Evolutionary conservation across 2,329 filamentous ascomycete genomes (phyloP).

Genomic region (Aspergillus sp.): DNA sequence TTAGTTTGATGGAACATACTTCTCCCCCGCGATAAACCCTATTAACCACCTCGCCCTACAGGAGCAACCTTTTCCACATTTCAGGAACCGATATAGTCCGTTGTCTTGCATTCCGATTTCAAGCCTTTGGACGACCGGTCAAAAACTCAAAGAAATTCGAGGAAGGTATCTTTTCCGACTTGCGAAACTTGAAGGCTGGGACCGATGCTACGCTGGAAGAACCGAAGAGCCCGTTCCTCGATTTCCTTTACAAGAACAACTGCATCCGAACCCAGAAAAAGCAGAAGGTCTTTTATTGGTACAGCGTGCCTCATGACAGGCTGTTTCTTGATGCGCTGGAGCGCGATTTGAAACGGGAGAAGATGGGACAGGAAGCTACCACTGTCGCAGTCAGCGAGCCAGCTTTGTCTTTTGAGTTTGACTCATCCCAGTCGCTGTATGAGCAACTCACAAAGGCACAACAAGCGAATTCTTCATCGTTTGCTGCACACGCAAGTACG

Average conservation of each 20-base stretch:
- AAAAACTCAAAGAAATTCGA: slow-evolving; percentile 99
- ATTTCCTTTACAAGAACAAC: slow-evolving; percentile 99
- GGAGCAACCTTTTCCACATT: slow-evolving; percentile 99
- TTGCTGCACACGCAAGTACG: slow-evolving; percentile 74
- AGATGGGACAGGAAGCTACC: slow-evolving; percentile 98
- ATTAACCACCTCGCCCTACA: slow-evolving; percentile 33
- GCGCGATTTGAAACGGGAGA: slow-evolving; percentile 96
- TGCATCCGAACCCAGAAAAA: slow-evolving; percentile 99
- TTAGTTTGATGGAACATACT: slow-evolving; percentile 39
- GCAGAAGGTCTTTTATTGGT: slow-evolving; percentile 99
- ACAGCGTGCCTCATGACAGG: slow-evolving; percentile 95
- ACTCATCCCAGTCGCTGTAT: slow-evolving; percentile 97
- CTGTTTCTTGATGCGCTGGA: slow-evolving; percentile 97
- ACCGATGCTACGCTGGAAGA: slow-evolving; percentile 98
- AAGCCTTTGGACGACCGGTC: slow-evolving; percentile 95
- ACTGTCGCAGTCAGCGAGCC: slow-evolving; percentile 97
- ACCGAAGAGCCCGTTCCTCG: slow-evolving; percentile 96
- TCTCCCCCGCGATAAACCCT: slow-evolving; percentile 1
- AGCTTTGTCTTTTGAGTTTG: slow-evolving; percentile 96
- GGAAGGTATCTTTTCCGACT: slow-evolving; percentile 97
- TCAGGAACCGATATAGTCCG: slow-evolving; percentile 98
- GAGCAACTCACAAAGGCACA: slow-evolving; percentile 99
- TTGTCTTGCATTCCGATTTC: slow-evolving; percentile 96
- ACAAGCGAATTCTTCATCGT: slow-evolving; percentile 96
- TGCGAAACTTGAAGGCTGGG: slow-evolving; percentile 96